Evolutionary conservation across 345 rosid genomes (phyloP).

Genomic region (Durio zibethinus): DNA sequence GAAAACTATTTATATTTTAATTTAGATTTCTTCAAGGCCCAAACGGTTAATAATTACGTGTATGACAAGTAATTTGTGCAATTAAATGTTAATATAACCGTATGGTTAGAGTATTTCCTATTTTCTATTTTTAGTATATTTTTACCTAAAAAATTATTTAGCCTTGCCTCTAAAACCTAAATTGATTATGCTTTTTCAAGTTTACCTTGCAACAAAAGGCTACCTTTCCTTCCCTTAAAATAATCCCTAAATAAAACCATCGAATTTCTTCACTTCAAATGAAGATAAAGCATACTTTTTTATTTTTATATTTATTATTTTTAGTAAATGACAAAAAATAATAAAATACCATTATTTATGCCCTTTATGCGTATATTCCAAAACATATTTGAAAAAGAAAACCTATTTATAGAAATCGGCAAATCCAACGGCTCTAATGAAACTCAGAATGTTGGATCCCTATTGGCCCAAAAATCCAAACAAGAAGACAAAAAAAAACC

Average conservation of each 20-base stretch:
- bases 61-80: too few species aligned
- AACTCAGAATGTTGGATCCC: background rate
- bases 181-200: background rate
- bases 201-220: constrained; percentile 1
- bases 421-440: constrained; percentile 35
- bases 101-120: background rate
- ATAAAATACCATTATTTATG: background rate
- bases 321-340: background rate
- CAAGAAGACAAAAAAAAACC: background rate
- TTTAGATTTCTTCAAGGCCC: too few species aligned
- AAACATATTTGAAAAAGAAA: background rate
- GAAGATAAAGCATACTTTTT: background rate
- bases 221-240: background rate
- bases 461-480: constrained; percentile 11
- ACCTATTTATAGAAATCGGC: background rate
- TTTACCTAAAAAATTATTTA: background rate
- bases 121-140: too few species aligned
- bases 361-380: background rate
- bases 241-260: background rate
- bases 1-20: too few species aligned
- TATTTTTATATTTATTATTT: background rate
- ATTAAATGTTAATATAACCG: too few species aligned
- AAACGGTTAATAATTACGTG: too few species aligned
- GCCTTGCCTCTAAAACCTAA: background rate
- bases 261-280: constrained; percentile 14